phyloP scores from a whole-genome alignment of 225 moss, liverwort and hornwort genomes.

The Pseudisothecium myosuroides region DNA sequence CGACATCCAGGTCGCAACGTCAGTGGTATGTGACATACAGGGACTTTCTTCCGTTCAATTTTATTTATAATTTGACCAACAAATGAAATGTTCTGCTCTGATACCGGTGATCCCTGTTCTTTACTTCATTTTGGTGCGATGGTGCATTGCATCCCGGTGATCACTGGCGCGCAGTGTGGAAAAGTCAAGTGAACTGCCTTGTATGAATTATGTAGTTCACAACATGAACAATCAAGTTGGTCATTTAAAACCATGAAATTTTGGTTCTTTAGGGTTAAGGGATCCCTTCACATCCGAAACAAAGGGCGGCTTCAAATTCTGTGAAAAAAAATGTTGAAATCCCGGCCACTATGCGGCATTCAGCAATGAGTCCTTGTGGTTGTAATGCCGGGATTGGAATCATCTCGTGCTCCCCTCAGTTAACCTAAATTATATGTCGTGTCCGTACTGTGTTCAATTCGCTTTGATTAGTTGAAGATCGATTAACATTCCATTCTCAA shows the following conservation, averaged over 20 bases:
- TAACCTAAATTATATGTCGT: background rate
- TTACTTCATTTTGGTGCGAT: background rate
- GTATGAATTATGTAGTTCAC: background rate
- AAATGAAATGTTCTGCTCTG: background rate
- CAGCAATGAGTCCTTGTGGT: background rate
- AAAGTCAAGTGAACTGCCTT: background rate
- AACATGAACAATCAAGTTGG: background rate
- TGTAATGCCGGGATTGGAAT: background rate
- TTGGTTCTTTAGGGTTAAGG: background rate
- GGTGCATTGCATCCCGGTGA: background rate
- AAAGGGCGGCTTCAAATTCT: background rate
- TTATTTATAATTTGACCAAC: background rate
- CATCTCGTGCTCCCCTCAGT: background rate
- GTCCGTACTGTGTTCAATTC: background rate
- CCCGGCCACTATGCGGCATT: background rate
- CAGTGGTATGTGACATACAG: slow-evolving; percentile 32
- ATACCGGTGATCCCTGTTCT: background rate
- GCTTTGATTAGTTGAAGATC: background rate
- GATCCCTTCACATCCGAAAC: background rate
- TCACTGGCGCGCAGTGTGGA: slow-evolving; percentile 60
- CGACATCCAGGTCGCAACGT: slow-evolving; percentile 88
- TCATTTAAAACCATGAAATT: background rate
- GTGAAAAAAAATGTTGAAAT: background rate
- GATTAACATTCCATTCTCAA: background rate
- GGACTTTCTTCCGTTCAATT: background rate